Conservation (phyloP, 1,284 basidiomycete species). For the Cutaneotrichosporon mucoides region DNA sequence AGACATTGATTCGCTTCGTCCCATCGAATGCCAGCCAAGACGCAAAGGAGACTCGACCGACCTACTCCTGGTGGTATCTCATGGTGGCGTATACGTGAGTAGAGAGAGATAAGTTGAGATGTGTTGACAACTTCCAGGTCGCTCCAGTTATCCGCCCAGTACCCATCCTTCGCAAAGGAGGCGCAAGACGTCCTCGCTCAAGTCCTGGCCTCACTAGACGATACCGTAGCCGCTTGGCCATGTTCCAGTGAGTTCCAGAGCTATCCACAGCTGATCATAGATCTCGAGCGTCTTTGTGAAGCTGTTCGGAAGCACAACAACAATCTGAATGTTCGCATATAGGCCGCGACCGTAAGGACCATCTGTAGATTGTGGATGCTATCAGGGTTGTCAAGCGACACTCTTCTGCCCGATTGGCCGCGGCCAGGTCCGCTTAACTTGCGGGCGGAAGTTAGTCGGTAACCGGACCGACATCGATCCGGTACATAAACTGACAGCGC, state of each 20-base stretch:
- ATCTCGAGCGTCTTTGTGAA: slow-evolving; percentile 5
- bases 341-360: not conserved
- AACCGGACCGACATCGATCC: too few species aligned
- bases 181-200: slow-evolving; percentile 1
- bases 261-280: not conserved
- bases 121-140: not conserved
- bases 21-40: not conserved
- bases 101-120: not conserved
- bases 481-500: not conserved
- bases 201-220: slow-evolving; percentile 7
- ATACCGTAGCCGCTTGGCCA: slow-evolving; percentile 4
- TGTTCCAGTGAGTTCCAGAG: slow-evolving; percentile 3
- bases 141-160: not conserved
- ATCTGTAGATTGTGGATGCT: not conserved
- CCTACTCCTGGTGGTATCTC: slow-evolving; percentile 24
- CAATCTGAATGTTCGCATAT: not conserved
- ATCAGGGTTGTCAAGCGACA: not conserved
- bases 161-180: not conserved
- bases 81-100: slow-evolving; percentile 21
- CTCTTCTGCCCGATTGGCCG: not conserved
- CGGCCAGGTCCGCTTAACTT: slow-evolving; percentile 1
- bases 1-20: slow-evolving; percentile 3
- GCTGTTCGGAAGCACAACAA: not conserved
- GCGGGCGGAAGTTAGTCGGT: not conserved
- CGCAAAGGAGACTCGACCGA: not conserved